Evolutionary conservation across 192 early-diverging fungal genomes (phyloP).

Genomic region (Mortierella antarctica): DNA sequence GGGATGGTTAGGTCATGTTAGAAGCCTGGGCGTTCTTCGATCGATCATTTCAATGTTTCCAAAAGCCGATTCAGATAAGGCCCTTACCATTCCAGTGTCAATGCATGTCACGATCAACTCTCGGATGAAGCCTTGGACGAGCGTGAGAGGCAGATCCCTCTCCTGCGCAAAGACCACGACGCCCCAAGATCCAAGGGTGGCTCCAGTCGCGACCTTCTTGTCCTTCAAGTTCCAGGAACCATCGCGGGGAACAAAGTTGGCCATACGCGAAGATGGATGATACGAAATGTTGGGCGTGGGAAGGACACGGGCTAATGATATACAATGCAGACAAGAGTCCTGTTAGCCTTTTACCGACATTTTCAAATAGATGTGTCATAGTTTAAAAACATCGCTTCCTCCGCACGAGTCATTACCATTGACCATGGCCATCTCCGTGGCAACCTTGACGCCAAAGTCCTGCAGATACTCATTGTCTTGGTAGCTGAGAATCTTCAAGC

Average conservation of each 20-base stretch:
- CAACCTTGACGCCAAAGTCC: conserved; percentile 81
- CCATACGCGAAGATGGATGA: conserved; percentile 55
- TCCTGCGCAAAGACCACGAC: conserved; percentile 81
- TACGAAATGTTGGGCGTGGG: conserved; percentile 84
- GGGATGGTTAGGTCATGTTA: too few species aligned
- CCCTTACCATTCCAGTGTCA: conserved; percentile 73
- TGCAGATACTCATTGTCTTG: conserved; percentile 75
- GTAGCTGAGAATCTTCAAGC: conserved; percentile 73
- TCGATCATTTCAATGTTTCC: too few species aligned
- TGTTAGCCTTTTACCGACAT: neutral
- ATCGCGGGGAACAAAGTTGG: conserved; percentile 64
- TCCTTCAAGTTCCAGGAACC: conserved; percentile 93
- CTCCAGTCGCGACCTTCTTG: conserved; percentile 80
- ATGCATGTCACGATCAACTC: conserved; percentile 78
- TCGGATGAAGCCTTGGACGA: conserved; percentile 78
- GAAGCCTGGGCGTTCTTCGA: too few species aligned
- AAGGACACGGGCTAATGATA: conserved; percentile 72
- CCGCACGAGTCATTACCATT: conserved; percentile 54
- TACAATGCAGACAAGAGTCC: conserved; percentile 4
- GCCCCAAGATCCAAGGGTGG: conserved; percentile 80
- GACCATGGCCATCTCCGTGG: conserved; percentile 71
- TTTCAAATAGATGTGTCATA: neutral
- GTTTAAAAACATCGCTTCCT: conserved; percentile 18
- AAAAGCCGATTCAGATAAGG: too few species aligned
- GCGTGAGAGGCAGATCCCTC: conserved; percentile 58